These are phyloP conservation scores for Ganoderma meredithae DNA, from an alignment of 1,284 basidiomycete species.

Conservation along the genomic window DNA sequence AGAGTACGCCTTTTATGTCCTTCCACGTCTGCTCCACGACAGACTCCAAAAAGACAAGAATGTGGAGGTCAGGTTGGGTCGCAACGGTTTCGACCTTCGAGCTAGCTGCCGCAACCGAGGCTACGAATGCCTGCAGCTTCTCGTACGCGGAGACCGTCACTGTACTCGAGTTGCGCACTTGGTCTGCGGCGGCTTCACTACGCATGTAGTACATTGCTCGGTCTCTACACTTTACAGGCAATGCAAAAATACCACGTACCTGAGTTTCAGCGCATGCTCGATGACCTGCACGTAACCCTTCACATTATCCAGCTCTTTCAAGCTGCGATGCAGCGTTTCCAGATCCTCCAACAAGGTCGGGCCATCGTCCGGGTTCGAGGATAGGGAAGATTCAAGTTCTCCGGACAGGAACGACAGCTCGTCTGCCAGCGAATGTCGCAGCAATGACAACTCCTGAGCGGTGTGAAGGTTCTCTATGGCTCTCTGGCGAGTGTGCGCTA, in stretches of 20 bases:
- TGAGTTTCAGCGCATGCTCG: slow-evolving; percentile 73
- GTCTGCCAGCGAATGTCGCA: slow-evolving; percentile 79
- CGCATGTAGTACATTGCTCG: neutral
- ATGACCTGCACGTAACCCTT: slow-evolving; percentile 80
- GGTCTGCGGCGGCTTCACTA: slow-evolving; percentile 65
- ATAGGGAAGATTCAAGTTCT: slow-evolving; percentile 66
- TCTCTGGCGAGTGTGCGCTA: slow-evolving; percentile 52
- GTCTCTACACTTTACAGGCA: slow-evolving; percentile 22
- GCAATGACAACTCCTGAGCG: slow-evolving; percentile 77
- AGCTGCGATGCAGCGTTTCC: slow-evolving; percentile 73
- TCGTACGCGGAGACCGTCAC: slow-evolving; percentile 65
- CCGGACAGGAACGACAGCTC: slow-evolving; percentile 74
- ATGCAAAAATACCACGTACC: slow-evolving; percentile 57
- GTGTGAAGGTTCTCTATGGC: slow-evolving; percentile 59
- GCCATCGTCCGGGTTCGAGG: slow-evolving; percentile 48
- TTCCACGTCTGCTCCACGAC: slow-evolving; percentile 77
- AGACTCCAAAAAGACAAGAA: slow-evolving; percentile 64
- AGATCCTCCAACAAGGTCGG: slow-evolving; percentile 82
- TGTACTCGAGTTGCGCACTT: slow-evolving; percentile 50
- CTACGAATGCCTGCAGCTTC: slow-evolving; percentile 66
- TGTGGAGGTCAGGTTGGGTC: slow-evolving; percentile 56
- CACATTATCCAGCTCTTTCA: slow-evolving; percentile 79
- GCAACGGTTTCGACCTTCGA: slow-evolving; percentile 53
- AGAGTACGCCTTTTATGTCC: slow-evolving; percentile 71
- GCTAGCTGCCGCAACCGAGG: slow-evolving; percentile 52